Evolutionary conservation across 306 rosid species (phyloP).

Genomic region (Malus sylvestris): DNA sequence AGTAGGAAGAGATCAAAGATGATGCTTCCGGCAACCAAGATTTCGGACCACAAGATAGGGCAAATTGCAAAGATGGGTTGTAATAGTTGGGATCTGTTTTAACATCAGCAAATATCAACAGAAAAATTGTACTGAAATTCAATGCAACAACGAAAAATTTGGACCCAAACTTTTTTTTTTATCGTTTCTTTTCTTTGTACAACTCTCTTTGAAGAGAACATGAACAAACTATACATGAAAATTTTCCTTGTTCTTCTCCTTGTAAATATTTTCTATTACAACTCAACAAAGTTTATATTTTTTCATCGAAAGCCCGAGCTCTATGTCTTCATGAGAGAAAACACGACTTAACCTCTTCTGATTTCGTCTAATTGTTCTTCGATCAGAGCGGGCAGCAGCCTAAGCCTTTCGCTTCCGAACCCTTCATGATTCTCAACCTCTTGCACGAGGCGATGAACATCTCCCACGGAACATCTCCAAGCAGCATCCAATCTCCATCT

Average conservation of each 20-base stretch:
- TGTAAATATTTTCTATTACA: not conserved
- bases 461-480: constrained; percentile 58
- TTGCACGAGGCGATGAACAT: constrained; percentile 43
- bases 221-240: not conserved
- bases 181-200: constrained; percentile 6
- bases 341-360: not conserved
- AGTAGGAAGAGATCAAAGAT: constrained; percentile 65
- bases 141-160: not conserved
- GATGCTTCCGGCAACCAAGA: constrained; percentile 92
- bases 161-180: not conserved
- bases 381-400: constrained; percentile 30
- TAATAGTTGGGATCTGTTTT: constrained; percentile 26
- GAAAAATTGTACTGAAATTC: not conserved
- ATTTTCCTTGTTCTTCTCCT: not conserved
- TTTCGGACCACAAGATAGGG: constrained; percentile 81
- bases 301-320: constrained; percentile 12
- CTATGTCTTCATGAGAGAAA: not conserved
- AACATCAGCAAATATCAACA: not conserved
- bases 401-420: constrained; percentile 43
- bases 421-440: constrained; percentile 48
- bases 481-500: constrained; percentile 59
- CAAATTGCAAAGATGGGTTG: constrained; percentile 92
- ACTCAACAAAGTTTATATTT: not conserved
- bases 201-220: constrained; percentile 7
- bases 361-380: not conserved